A percentile compares a stretch with the other conserved stretches of the same genome.
These are phyloP conservation scores for Symbiotaphrina buchneri DNA, from an alignment of 495 filamentous ascomycete genomes.

Conservation along the genomic window DNA sequence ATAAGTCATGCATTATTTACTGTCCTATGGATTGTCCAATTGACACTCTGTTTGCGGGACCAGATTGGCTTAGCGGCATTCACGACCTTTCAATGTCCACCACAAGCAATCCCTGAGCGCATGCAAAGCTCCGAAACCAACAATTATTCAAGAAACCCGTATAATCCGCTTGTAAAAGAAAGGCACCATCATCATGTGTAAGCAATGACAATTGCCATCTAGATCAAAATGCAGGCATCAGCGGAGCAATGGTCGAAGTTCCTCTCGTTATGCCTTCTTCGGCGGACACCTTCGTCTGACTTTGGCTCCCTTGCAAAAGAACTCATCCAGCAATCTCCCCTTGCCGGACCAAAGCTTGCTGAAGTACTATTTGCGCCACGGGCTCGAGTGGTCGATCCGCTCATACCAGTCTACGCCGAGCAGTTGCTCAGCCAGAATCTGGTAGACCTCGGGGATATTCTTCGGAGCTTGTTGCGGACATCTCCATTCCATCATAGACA, in stretches of 20 bases:
- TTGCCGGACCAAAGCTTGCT: constrained; percentile 24
- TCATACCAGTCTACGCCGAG: constrained; percentile 39
- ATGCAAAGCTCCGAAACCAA: not conserved
- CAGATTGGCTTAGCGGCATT: no score
- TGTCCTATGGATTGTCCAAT: no score
- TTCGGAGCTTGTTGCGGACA: constrained; percentile 33
- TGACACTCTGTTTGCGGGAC: no score
- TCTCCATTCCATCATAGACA: constrained; percentile 21
- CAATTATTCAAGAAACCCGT: not conserved
- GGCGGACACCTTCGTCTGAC: constrained; percentile 20
- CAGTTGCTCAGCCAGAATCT: constrained; percentile 27
- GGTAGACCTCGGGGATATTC: constrained; percentile 29
- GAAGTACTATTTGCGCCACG: constrained; percentile 35
- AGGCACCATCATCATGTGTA: no score
- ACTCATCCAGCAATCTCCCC: constrained; percentile 18
- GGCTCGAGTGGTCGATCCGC: constrained; percentile 32
- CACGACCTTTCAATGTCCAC: not conserved
- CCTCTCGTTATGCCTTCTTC: constrained; percentile 18
- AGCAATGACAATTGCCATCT: no score
- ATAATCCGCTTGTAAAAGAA: no score
- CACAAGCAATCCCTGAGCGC: not conserved
- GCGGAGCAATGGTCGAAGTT: constrained; percentile 22
- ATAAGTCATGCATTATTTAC: no score
- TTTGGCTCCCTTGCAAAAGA: constrained; percentile 19
- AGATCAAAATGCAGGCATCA: not conserved